These are phyloP conservation scores for Cladosporium sp. DNA, from an alignment of 2,329 filamentous ascomycete species.

Conservation along the genomic window DNA sequence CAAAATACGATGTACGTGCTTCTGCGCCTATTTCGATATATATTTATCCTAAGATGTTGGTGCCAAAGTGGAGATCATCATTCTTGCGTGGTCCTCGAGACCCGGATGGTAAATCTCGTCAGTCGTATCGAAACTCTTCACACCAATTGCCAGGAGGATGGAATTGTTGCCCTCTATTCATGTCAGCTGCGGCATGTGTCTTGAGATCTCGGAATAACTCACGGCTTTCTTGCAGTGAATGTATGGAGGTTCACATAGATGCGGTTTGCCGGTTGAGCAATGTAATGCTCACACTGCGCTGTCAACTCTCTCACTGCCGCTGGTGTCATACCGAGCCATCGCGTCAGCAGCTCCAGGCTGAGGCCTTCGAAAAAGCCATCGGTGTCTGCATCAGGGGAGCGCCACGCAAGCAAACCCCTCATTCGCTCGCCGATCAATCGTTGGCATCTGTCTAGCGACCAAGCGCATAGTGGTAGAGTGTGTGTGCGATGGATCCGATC, in stretches of 20 bases:
- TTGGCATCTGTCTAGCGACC: not conserved
- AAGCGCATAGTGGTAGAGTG: not conserved
- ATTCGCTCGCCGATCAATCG: not conserved
- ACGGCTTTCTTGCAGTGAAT: slow-evolving; percentile 2
- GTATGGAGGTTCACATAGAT: not conserved
- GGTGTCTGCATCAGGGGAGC: not conserved
- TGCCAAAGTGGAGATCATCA: not conserved
- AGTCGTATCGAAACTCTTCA: not conserved
- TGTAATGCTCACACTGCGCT: not conserved
- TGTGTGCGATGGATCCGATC: not conserved
- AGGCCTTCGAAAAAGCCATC: not conserved
- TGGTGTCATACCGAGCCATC: not conserved
- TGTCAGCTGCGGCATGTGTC: not conserved
- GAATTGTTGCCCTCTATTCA: not conserved
- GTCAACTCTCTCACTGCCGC: not conserved
- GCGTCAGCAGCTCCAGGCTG: not conserved
- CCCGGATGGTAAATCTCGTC: not conserved
- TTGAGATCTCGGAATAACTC: not conserved
- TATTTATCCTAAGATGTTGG: not conserved
- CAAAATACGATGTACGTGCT: not conserved
- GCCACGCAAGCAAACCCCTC: not conserved
- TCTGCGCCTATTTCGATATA: not conserved
- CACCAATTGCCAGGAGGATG: not conserved
- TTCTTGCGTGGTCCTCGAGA: not conserved
- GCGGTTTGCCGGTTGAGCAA: not conserved